Conservation (phyloP, 1,284 basidiomycete species). For the Acaromyces ingoldii region DNA sequence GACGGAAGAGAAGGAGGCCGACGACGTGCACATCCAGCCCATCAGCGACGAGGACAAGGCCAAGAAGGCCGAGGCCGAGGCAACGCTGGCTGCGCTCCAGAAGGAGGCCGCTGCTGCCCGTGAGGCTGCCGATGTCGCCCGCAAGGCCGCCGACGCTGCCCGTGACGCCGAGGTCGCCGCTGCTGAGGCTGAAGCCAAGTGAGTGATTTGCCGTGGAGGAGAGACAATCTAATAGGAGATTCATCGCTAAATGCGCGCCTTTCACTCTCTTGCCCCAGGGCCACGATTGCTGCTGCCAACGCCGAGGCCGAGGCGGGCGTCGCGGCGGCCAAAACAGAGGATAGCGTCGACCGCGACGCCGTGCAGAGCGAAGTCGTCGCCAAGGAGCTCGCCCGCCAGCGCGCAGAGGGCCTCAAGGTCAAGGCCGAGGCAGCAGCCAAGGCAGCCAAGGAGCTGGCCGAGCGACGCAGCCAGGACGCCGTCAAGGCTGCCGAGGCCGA, state of each 20-base stretch:
- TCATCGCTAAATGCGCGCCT: neutral
- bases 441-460: neutral
- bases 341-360: neutral
- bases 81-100: neutral
- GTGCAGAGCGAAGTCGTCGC: neutral
- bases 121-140: neutral
- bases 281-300: neutral
- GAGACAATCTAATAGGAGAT: neutral
- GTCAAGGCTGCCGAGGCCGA: neutral
- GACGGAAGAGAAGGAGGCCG: neutral
- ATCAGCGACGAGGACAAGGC: neutral
- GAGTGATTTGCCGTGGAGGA: too few relatives aligned
- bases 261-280: neutral
- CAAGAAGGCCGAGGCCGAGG: neutral
- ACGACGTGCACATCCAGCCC: too few relatives aligned
- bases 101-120: neutral
- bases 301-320: neutral
- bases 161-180: neutral
- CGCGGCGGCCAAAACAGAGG: neutral
- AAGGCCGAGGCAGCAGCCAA: neutral
- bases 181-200: too few relatives aligned
- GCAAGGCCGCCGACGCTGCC: neutral
- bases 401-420: neutral
- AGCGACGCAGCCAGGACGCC: neutral
- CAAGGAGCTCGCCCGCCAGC: neutral